These are phyloP conservation scores for Mesembryanthemum crystallinum DNA, from an alignment of 148 eudicot genomes.

Conservation along the genomic window DNA sequence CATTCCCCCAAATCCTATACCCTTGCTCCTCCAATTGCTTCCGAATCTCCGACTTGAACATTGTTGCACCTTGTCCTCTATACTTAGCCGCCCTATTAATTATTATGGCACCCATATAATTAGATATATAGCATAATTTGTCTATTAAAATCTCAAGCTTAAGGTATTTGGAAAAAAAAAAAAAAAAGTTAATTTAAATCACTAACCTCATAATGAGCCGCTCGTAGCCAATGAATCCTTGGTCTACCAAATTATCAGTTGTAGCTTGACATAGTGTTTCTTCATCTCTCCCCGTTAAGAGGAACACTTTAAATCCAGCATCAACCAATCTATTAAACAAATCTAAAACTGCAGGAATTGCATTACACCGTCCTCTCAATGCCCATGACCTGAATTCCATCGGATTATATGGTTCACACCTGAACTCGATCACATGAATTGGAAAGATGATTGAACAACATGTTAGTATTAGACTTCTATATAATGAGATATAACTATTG, in stretches of 20 bases:
- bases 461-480: no score
- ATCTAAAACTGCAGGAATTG: conserved; percentile 45
- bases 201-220: conserved; percentile 66
- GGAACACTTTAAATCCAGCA: conserved; percentile 59
- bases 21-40: conserved; percentile 53
- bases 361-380: conserved; percentile 43
- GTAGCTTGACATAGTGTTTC: conserved; percentile 54
- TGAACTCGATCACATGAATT: not conserved
- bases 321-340: conserved; percentile 47
- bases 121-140: no score
- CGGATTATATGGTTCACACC: conserved; percentile 83
- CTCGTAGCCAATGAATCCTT: conserved; percentile 67
- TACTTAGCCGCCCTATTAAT: conserved; percentile 27
- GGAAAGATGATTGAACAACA: no score
- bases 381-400: conserved; percentile 71
- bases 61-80: conserved; percentile 54
- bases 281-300: conserved; percentile 66
- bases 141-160: not conserved
- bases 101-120: not conserved
- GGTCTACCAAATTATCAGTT: conserved; percentile 39
- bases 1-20: conserved; percentile 82
- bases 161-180: not conserved
- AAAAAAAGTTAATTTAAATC: not conserved
- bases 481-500: no score
- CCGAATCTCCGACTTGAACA: conserved; percentile 59